Evolutionary conservation across 2,329 filamentous ascomycete species (phyloP).

Genomic region (Hypoxylon sp.): DNA sequence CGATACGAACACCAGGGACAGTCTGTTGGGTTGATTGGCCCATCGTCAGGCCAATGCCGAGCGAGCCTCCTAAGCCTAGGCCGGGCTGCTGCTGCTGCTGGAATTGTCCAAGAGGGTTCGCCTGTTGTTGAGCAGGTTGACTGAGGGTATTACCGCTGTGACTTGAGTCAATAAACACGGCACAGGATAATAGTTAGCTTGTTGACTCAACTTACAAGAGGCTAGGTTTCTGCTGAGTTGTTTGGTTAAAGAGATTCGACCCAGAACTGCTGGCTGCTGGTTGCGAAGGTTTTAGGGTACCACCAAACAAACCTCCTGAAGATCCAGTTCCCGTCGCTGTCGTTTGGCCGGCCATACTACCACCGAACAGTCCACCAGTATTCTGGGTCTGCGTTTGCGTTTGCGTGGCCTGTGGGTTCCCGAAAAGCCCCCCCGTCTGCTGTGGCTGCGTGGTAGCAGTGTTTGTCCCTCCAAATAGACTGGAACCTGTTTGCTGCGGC

Average conservation of each 20-base stretch:
- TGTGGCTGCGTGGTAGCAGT: constrained; percentile 43
- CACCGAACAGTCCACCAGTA: constrained; percentile 47
- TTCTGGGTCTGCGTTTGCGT: constrained; percentile 40
- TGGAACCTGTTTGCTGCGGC: constrained; percentile 42
- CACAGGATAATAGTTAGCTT: background rate
- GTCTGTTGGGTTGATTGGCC: constrained; percentile 67
- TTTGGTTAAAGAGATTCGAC: constrained; percentile 41
- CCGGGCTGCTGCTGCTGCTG: constrained; percentile 46
- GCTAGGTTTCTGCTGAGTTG: constrained; percentile 46
- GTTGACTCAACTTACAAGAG: constrained; percentile 51
- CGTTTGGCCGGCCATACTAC: constrained; percentile 37
- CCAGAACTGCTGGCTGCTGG: constrained; percentile 32
- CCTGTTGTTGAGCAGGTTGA: constrained; percentile 42
- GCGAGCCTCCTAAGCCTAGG: constrained; percentile 46
- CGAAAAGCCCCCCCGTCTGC: constrained; percentile 45
- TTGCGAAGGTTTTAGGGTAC: constrained; percentile 40
- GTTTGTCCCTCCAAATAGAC: constrained; percentile 44
- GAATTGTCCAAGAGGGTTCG: constrained; percentile 41
- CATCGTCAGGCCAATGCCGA: constrained; percentile 58
- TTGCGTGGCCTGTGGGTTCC: constrained; percentile 38
- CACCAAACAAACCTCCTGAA: constrained; percentile 42
- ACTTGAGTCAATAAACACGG: constrained; percentile 22
- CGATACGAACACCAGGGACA: constrained; percentile 81
- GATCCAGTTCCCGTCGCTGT: constrained; percentile 30
- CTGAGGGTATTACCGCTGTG: constrained; percentile 40